Percentiles rank a stretch among this genome's conserved stretches.
These are phyloP conservation scores for Peronospora belbahrii DNA, from an alignment of 352 stramenopile genomes.

Conservation along the genomic window DNA sequence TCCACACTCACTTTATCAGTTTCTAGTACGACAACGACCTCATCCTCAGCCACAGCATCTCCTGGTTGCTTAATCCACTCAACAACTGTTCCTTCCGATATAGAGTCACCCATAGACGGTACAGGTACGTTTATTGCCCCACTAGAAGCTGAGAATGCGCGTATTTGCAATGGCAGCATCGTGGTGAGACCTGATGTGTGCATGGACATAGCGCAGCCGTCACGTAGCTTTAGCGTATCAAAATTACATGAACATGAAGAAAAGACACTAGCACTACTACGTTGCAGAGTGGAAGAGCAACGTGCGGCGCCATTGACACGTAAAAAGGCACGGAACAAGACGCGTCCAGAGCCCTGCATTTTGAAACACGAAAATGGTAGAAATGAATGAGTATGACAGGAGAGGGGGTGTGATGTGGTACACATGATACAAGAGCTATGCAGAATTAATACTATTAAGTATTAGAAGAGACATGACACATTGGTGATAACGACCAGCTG, in stretches of 20 bases:
- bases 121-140: constrained; percentile 58
- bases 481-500: too few species aligned
- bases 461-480: too few species aligned
- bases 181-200: constrained; percentile 1
- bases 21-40: constrained; percentile 97
- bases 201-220: neutral
- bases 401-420: neutral
- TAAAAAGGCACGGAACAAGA: constrained; percentile 22
- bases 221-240: neutral
- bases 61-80: constrained; percentile 92
- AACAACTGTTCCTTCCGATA: constrained; percentile 96
- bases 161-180: constrained; percentile 8
- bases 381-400: too few species aligned
- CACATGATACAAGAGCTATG: neutral
- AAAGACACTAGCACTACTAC: constrained; percentile 6
- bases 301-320: constrained; percentile 18
- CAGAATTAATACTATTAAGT: too few species aligned
- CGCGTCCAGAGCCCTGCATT: constrained; percentile 29
- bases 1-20: constrained; percentile 97
- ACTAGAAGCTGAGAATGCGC: constrained; percentile 31
- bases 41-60: constrained; percentile 90
- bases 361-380: too few species aligned
- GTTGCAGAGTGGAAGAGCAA: constrained; percentile 16
- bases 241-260: constrained; percentile 8
- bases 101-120: constrained; percentile 91